Conservation (phyloP, 345 rosid genomes). For the Psidium guajava region DNA sequence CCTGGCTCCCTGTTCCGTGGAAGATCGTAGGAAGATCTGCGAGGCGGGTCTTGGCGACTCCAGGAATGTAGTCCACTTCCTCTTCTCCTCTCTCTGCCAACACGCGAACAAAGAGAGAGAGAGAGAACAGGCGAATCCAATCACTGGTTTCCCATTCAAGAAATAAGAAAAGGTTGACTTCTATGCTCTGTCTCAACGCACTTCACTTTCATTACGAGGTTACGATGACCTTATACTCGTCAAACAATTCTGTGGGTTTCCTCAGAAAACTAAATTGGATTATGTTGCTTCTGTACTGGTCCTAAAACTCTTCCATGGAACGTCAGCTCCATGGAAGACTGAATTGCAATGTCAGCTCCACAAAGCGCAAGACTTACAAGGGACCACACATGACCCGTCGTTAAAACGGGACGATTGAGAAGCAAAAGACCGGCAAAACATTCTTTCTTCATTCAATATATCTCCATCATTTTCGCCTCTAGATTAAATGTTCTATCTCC, state of each 20-base stretch:
- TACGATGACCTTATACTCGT: not conserved
- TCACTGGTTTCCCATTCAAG: not conserved
- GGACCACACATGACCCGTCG: no score
- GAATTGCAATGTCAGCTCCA: not conserved
- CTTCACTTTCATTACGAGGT: not conserved
- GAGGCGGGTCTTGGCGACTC: conserved; percentile 9
- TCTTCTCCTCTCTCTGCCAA: conserved; percentile 4
- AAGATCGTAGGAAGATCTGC: conserved; percentile 5
- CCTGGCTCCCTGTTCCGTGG: not conserved
- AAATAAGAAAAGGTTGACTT: not conserved
- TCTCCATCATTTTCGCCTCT: not conserved
- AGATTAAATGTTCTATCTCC: not conserved
- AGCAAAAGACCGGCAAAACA: not conserved
- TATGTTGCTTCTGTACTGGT: not conserved
- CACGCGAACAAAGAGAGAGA: not conserved
- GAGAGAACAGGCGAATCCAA: not conserved
- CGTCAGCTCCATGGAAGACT: no score
- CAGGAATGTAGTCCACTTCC: conserved; percentile 5
- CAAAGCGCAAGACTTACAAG: not conserved
- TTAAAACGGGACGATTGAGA: not conserved
- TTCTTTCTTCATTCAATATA: not conserved
- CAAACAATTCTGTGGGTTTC: not conserved
- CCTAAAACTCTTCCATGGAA: not conserved
- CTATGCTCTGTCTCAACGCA: not conserved
- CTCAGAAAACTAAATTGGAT: not conserved